These are phyloP conservation scores for Colletotrichum camelliae DNA, from an alignment of 2,329 filamentous ascomycete species.

Conservation along the genomic window DNA sequence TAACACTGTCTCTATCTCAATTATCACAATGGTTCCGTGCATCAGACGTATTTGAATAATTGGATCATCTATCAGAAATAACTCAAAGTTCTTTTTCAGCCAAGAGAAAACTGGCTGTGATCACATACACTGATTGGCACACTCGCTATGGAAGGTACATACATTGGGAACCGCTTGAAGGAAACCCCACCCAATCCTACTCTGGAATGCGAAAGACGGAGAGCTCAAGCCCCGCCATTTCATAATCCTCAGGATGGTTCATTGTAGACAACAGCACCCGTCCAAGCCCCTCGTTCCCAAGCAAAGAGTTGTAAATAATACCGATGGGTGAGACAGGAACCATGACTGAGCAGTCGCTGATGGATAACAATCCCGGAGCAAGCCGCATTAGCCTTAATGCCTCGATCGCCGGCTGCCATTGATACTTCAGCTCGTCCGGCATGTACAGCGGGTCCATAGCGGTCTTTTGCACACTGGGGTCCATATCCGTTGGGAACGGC, in stretches of 20 bases:
- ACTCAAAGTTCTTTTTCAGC: background rate
- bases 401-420: constrained; percentile 3
- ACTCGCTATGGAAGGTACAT: background rate
- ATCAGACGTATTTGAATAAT: background rate
- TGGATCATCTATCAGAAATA: background rate
- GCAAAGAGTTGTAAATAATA: constrained; percentile 1
- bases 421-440: background rate
- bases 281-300: background rate
- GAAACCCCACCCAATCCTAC: background rate
- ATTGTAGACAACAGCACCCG: background rate
- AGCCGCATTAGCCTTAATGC: background rate
- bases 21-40: background rate
- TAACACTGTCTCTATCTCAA: background rate
- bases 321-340: background rate
- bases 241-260: background rate
- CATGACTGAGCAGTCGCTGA: background rate
- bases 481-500: background rate
- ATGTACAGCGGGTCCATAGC: background rate
- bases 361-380: background rate
- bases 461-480: background rate
- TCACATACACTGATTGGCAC: background rate
- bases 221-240: background rate
- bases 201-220: background rate
- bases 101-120: background rate
- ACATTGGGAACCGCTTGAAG: background rate